phyloP scores from a whole-genome alignment of 495 filamentous ascomycete genomes.

The Hypoxylon crocopeplum region DNA sequence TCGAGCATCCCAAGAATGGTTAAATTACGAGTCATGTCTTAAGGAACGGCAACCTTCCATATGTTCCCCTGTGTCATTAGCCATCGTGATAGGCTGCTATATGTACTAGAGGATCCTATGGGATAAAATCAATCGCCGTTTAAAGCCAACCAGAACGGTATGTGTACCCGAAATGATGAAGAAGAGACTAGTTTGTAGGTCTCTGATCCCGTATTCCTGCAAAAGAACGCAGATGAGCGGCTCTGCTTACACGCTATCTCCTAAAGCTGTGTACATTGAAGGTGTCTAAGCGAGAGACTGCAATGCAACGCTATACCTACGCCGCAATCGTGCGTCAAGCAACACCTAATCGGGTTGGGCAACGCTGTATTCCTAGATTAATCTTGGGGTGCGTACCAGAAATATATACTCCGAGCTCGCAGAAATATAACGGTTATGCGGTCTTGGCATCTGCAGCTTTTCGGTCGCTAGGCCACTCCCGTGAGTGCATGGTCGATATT shows the following conservation, averaged over 20 bases:
- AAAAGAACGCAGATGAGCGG: conserved; percentile 8
- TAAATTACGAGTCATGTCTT: too few species aligned
- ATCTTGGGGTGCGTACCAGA: neutral
- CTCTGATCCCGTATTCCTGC: conserved; percentile 34
- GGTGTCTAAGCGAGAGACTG: conserved; percentile 12
- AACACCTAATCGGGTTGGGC: too few species aligned
- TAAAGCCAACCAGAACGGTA: neutral
- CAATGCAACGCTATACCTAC: conserved; percentile 24
- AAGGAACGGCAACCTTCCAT: too few species aligned
- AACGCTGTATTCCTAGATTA: conserved; percentile 1
- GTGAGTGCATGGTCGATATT: conserved; percentile 3
- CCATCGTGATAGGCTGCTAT: too few species aligned
- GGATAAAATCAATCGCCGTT: neutral
- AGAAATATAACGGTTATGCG: conserved; percentile 3
- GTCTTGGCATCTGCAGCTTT: conserved; percentile 16
- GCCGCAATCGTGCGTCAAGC: conserved; percentile 16
- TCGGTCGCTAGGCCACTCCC: conserved; percentile 3
- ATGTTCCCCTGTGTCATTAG: too few species aligned
- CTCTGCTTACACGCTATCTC: conserved; percentile 27
- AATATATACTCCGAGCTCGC: conserved; percentile 3
- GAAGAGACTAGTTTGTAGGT: neutral
- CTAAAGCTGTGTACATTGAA: too few species aligned
- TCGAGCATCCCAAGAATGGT: too few species aligned
- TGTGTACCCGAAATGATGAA: conserved; percentile 1
- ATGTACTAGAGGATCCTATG: neutral